Evolutionary conservation across 179 eudicot genomes (phyloP), one percentile per base, ranked within the genome.

Genomic region (Drosera spatulata): DNA sequence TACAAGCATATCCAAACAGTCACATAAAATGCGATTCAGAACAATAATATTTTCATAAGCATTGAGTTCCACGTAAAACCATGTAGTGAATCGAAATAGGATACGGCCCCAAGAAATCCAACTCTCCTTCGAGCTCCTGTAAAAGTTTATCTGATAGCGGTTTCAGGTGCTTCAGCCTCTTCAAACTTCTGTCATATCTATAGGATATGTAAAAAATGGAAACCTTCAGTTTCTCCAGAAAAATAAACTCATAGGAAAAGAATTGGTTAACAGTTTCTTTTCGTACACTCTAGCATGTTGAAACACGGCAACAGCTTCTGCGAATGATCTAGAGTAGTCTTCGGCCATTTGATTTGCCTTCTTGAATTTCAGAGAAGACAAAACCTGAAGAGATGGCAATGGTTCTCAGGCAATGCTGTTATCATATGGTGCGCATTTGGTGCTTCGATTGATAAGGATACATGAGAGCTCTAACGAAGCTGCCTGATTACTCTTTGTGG

Each of bases 41-140:
- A 22, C 33, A 22, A 22, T 22, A 22, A 22, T 22, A 22, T 22
- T 22, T 22, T 22, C 33, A 22, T 22, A 22, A 22, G 33, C 33
- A 22, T 22, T 22, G 33, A 22, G 22, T 8, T 45, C 49, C 49
- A 45, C 8, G 8, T 45, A 45, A 33, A 53, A 45, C 11, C 11
- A 46, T 61, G 33, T 11, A n/a, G 39, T 42, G 40, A 55, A 10
- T 50, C 60, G 39, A 10, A 53, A 48, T 71, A 75, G 91, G 88
- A 82, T 85, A 87, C 93, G 80, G 91, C 41, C 96, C 96, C 79
- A 88, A 71, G 74, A 85, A 88, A 71, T 83, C 85, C 59, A 79
- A 72, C 38, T 81, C 85, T 56, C 65, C 77, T 63, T 66, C 81
- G 4, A 73, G 71, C 71, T 69, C 62, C 61, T 79, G 75, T 70